phyloP scores from a whole-genome alignment of 306 rosid species.

The Ormosia emarginata region DNA sequence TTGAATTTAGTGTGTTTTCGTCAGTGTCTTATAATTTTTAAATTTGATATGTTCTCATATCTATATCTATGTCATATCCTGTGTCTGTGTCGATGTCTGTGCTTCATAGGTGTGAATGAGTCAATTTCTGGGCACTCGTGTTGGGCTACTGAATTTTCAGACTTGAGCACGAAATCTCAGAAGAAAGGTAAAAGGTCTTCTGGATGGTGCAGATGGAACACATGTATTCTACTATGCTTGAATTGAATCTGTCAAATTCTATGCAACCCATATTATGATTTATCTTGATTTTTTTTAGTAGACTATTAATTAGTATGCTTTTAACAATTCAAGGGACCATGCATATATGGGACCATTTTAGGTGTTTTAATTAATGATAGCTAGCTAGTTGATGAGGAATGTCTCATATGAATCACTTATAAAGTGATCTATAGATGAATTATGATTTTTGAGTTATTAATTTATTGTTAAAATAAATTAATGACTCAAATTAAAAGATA shows the following conservation, averaged over 20 bases:
- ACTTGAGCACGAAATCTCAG: background rate
- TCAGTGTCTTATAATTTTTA: too few species aligned
- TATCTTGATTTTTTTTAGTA: background rate
- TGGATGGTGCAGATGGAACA: background rate
- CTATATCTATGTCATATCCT: too few species aligned
- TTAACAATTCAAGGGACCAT: background rate
- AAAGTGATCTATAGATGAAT: too few species aligned
- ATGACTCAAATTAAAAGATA: too few species aligned
- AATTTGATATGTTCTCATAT: too few species aligned
- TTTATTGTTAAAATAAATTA: too few species aligned
- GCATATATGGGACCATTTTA: background rate
- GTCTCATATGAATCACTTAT: too few species aligned
- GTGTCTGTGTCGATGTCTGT: too few species aligned
- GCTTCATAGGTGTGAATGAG: too few species aligned
- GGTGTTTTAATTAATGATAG: background rate
- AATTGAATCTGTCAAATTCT: conserved; percentile 23
- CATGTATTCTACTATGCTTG: background rate
- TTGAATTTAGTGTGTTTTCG: too few species aligned
- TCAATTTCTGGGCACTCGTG: background rate
- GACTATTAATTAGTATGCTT: background rate
- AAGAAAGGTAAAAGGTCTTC: conserved; percentile 8
- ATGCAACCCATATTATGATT: background rate
- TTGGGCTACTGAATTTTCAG: conserved; percentile 17
- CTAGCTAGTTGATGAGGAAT: too few species aligned
- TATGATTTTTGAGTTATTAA: too few species aligned